Conservation (phyloP, 139 green algal genomes). For the Coelastrella sp. region DNA sequence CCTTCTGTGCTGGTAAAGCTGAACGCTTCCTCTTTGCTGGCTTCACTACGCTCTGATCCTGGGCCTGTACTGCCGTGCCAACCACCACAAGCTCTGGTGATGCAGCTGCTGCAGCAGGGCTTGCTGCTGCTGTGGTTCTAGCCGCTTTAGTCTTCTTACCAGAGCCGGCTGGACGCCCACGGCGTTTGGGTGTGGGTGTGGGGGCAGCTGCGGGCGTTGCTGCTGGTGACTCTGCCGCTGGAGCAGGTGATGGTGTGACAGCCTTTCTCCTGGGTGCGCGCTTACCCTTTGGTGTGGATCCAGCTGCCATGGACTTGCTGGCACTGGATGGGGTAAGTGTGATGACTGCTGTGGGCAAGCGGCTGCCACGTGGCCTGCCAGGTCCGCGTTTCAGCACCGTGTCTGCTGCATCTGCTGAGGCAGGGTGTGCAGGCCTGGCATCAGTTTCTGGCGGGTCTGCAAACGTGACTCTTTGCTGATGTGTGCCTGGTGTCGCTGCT, state of each 20-base stretch:
- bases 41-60: too few species aligned
- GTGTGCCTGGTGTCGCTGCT: neutral
- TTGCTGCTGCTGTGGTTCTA: neutral
- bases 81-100: constrained; percentile 10
- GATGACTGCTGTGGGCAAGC: neutral
- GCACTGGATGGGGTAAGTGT: neutral
- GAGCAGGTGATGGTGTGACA: neutral
- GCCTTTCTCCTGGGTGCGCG: neutral
- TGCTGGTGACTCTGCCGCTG: neutral
- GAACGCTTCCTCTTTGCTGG: neutral
- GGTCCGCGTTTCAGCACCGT: constrained; percentile 2
- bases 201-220: neutral
- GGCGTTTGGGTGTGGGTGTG: neutral
- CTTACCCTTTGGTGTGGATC: neutral
- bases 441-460: constrained; percentile 22
- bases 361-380: neutral
- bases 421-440: neutral
- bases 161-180: neutral
- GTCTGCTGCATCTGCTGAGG: neutral
- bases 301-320: too few species aligned
- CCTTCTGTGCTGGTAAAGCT: constrained; percentile 30
- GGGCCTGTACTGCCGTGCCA: neutral
- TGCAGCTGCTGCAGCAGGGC: neutral
- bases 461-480: constrained; percentile 16
- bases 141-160: neutral